Evolutionary conservation across 139 green algal genomes (phyloP), one percentile per base, ranked within the genome.

Genomic region (Chlamydomonas sphaeroides): DNA sequence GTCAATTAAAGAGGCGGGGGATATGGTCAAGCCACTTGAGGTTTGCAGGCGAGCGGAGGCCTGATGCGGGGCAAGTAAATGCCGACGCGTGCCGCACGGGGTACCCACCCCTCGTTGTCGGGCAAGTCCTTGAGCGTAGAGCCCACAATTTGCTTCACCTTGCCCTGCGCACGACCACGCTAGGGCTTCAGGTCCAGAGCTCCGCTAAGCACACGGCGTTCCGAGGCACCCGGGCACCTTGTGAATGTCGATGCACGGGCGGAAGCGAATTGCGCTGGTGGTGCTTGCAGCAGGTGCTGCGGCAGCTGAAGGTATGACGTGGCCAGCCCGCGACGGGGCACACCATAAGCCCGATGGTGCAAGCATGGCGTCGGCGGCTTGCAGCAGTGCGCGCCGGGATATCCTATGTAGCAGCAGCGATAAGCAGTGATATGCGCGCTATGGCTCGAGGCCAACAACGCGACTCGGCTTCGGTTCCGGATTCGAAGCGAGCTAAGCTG

Each of bases 61-160:
- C n/a, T n/a, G n/a, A n/a, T n/a, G n/a, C n/a, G n/a, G n/a, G n/a
- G n/a, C n/a, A n/a, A n/a, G n/a, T n/a, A n/a, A n/a, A n/a, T n/a
- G n/a, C n/a, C n/a, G n/a, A n/a, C n/a, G n/a, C n/a, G n/a, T n/a
- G n/a, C 26, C 26, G 30, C 26, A 57, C 14, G 21, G 20, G 21
- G 36, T 2, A 51, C 36, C 33, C 57, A 66, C 73, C 65, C 42
- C 36, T 25, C 72, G 18, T 79, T 73, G 5, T 90, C 78, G 15
- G 92, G 84, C 30, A 98, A 71, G 86, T 98, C 97, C 25, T 88
- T 86, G 5, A 99, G 86, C 4, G 94, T 98, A 0, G 94, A 98
- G 0, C 97, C 97, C 1, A 99, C 97, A 80, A 99, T 99, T 68
- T 99, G 97, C 89, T 99, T 99, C 18, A 99, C 97, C 68, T 98